phyloP scores from a whole-genome alignment of 2,329 filamentous ascomycete species.

The Cercospora sp. region DNA sequence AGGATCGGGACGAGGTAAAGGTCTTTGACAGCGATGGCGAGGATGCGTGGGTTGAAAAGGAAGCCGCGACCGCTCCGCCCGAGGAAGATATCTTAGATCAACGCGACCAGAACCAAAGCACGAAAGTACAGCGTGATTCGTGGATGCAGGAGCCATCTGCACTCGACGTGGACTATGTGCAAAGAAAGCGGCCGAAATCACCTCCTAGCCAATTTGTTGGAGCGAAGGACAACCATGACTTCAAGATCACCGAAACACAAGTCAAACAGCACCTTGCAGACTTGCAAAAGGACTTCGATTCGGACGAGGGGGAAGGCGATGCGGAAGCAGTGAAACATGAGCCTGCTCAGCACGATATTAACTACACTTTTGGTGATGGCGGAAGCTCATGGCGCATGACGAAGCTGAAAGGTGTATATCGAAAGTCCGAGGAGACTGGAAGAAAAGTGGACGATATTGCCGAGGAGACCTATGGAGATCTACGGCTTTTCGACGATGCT shows the following conservation, averaged over 20 bases:
- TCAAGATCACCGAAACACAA: slow-evolving; percentile 76
- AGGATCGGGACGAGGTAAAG: slow-evolving; percentile 31
- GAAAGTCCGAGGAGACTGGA: slow-evolving; percentile 70
- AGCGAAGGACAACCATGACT: slow-evolving; percentile 61
- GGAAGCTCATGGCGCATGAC: slow-evolving; percentile 97
- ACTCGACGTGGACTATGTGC: slow-evolving; percentile 79
- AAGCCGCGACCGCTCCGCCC: slow-evolving; percentile 42
- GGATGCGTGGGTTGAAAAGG: slow-evolving; percentile 52
- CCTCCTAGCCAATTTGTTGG: slow-evolving; percentile 47
- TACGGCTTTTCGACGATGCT: slow-evolving; percentile 87
- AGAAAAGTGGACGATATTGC: slow-evolving; percentile 79
- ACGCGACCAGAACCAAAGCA: slow-evolving; percentile 41
- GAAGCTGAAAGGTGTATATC: slow-evolving; percentile 83
- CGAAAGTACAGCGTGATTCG: slow-evolving; percentile 67
- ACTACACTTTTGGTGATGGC: slow-evolving; percentile 84
- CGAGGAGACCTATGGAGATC: slow-evolving; percentile 73
- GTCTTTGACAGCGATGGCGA: slow-evolving; percentile 45
- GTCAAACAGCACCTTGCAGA: slow-evolving; percentile 71
- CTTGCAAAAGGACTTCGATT: slow-evolving; percentile 49
- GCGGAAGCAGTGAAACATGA: slow-evolving; percentile 48
- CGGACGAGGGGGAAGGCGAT: slow-evolving; percentile 56
- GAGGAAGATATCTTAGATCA: slow-evolving; percentile 48
- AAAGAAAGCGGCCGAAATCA: slow-evolving; percentile 55
- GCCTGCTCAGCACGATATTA: slow-evolving; percentile 62
- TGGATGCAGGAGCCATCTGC: slow-evolving; percentile 93